Evolutionary conservation across 345 rosid genomes (phyloP), one percentile per base, ranked within the genome.

Genomic region (Populus pruinosa): DNA sequence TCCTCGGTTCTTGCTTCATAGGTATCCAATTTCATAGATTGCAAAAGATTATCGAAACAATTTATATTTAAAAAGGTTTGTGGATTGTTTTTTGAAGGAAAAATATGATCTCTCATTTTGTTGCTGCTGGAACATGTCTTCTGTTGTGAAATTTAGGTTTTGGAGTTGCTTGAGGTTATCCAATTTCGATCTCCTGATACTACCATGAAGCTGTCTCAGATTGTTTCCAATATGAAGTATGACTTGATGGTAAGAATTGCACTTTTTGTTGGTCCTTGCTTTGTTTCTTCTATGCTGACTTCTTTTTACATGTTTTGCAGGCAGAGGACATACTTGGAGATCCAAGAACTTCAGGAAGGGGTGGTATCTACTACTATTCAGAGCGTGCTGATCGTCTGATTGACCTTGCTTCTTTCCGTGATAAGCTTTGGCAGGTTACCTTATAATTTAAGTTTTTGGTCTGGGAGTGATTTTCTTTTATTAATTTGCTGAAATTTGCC

Each of bases 311-410:
- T 65, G 70, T 79, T 79, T 69, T 49, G 33, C 83, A 94, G 98
- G 90, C 89, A 18, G 97, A 92, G 88, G 96, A 90, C 71, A 87
- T 95, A 77, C 97, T 93, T 76, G 92, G 83, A 62, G 86, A 90
- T 83, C 87, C 91, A 73, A 79, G 83, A 76, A 78, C 92, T 81
- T 87, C 95, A 75, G 96, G 86, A 78, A 92, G 88, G 73, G 96
- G 93, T 73, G 93, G 98, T 72, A 85, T 90, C 67, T 93, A 93
- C 86, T 95, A 89, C 79, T 92, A 91, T 75, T 91, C 96, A 3
- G 96, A 93, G 86, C 97, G 99, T 41, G 99, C 94, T 68, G 99
- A 95, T 82, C 98, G 97, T 70, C 85, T 93, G 56, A 89, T 95
- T 83, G 98, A 93, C 80, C 90, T 93, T 47, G 80, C 93, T 81